Conservation (phyloP, 345 rosid genomes). For the Aquilaria malaccensis region DNA sequence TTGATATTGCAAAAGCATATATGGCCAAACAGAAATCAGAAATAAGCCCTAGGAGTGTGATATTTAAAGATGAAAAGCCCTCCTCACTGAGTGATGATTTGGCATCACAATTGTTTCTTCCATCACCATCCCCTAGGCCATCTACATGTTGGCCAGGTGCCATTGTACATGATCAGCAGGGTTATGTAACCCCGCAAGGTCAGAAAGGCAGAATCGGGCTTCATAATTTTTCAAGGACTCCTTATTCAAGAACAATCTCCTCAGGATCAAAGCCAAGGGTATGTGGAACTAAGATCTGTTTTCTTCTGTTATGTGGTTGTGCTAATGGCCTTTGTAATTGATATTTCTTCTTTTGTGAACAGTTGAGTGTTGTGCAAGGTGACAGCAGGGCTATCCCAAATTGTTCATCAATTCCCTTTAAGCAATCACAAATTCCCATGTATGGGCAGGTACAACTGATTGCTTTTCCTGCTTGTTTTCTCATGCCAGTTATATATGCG, state of each 20-base stretch:
- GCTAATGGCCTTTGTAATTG: conserved; percentile 12
- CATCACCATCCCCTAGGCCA: conserved; percentile 50
- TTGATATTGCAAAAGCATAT: conserved; percentile 79
- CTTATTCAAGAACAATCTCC: conserved; percentile 63
- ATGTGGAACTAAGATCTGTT: conserved; percentile 16
- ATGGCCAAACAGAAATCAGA: conserved; percentile 54
- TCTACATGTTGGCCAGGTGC: conserved; percentile 90
- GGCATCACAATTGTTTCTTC: conserved; percentile 33
- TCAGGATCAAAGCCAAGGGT: conserved; percentile 74
- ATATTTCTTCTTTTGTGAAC: conserved; percentile 12
- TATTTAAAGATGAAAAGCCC: conserved; percentile 38
- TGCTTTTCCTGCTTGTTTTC: too few species aligned
- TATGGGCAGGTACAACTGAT: conserved; percentile 44
- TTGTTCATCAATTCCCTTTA: conserved; percentile 36
- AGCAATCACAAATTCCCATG: conserved; percentile 38
- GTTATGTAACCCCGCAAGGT: conserved; percentile 57
- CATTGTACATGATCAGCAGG: conserved; percentile 44
- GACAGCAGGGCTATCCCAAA: conserved; percentile 30
- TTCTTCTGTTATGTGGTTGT: not conserved
- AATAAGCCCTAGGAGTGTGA: conserved; percentile 32
- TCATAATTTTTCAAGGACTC: conserved; percentile 66
- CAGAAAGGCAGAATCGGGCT: conserved; percentile 55
- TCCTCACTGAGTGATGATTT: conserved; percentile 22
- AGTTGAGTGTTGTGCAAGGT: conserved; percentile 44
- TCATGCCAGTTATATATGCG: too few species aligned